phyloP scores from a whole-genome alignment of 345 rosid genomes.

The Eucalyptus viminalis region DNA sequence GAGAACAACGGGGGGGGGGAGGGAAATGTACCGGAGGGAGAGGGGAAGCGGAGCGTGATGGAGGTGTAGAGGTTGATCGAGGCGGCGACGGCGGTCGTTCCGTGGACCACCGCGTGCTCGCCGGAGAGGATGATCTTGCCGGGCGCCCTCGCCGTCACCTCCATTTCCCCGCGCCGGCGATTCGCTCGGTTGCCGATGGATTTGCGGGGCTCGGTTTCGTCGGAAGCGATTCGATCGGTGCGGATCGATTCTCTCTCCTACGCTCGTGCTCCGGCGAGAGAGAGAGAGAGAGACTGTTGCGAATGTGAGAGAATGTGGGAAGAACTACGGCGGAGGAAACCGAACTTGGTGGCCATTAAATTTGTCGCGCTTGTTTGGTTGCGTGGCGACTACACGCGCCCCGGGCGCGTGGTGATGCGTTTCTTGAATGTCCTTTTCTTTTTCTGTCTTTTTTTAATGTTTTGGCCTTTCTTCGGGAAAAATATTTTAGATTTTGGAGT shows the following conservation, averaged over 20 bases:
- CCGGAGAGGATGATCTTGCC: constrained; percentile 94
- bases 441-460: too few relatives aligned
- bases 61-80: constrained; percentile 75
- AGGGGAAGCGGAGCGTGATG: constrained; percentile 44
- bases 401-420: not conserved
- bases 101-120: constrained; percentile 96
- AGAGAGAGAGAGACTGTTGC: not conserved
- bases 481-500: not conserved
- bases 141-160: constrained; percentile 86
- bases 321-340: not conserved
- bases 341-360: not conserved
- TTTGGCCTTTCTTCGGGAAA: not conserved
- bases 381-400: not conserved
- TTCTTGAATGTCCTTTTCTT: not conserved
- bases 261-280: not conserved
- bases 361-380: not conserved
- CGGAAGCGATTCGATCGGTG: not conserved
- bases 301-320: not conserved
- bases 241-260: not conserved
- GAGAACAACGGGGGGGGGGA: not conserved
- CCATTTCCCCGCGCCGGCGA: constrained; percentile 23
- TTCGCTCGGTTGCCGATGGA: not conserved
- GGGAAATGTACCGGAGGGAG: constrained; percentile 24
- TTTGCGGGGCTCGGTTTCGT: not conserved
- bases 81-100: constrained; percentile 85